Evolutionary conservation across 495 filamentous ascomycete species (phyloP).

Genomic region (Aspergillus panamensis): DNA sequence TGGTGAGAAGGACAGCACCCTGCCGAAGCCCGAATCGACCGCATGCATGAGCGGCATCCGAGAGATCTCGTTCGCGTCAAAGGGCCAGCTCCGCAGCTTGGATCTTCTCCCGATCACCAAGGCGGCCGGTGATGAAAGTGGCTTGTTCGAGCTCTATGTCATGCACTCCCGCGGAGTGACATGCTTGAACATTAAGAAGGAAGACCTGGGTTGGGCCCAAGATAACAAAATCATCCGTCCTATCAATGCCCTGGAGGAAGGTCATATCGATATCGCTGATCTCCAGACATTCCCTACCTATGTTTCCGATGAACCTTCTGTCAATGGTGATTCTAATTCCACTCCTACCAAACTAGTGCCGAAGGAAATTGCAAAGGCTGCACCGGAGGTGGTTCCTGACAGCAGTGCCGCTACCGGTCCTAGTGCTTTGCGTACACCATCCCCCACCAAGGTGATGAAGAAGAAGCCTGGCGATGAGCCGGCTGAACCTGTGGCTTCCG

Average conservation of each 20-base stretch:
- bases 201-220: conserved; percentile 82
- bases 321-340: conserved; percentile 46
- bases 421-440: conserved; percentile 36
- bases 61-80: conserved; percentile 87
- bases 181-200: conserved; percentile 75
- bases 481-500: conserved; percentile 25
- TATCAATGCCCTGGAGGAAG: conserved; percentile 68
- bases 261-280: conserved; percentile 51
- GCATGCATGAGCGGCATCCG: conserved; percentile 93
- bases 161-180: conserved; percentile 97
- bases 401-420: conserved; percentile 29
- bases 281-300: conserved; percentile 45
- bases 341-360: conserved; percentile 32
- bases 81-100: conserved; percentile 84
- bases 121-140: conserved; percentile 47
- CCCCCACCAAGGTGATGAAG: conserved; percentile 43
- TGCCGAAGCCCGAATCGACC: conserved; percentile 85
- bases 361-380: conserved; percentile 42
- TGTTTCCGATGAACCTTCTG: conserved; percentile 45
- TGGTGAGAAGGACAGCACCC: conserved; percentile 62
- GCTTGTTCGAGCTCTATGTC: conserved; percentile 88
- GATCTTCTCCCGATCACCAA: conserved; percentile 71
- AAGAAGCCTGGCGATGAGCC: conserved; percentile 45
- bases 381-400: conserved; percentile 27
- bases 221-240: conserved; percentile 79